Evolutionary conservation across 2,329 filamentous ascomycete genomes (phyloP).

Genomic region (Pestalotiopsis sp.): DNA sequence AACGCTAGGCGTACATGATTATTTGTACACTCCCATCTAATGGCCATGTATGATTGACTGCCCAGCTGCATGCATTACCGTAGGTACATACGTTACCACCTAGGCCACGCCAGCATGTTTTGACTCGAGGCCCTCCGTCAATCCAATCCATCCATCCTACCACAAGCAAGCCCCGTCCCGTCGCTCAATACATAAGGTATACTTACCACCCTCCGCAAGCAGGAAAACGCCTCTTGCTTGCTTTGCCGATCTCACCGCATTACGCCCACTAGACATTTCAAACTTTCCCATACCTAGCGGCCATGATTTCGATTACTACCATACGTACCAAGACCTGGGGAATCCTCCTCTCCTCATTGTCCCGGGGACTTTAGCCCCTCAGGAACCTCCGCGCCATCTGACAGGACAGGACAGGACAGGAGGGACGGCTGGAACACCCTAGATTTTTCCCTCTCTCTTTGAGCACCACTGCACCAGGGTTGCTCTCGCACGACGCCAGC

Average conservation of each 20-base stretch:
- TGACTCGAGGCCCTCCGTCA: not conserved
- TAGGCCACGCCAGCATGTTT: not conserved
- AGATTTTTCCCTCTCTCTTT: not conserved
- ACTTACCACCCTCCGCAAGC: not conserved
- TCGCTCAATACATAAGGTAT: not conserved
- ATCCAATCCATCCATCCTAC: not conserved
- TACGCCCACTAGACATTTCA: not conserved
- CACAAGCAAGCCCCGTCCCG: not conserved
- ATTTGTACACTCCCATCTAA: not conserved
- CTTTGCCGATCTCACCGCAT: constrained; percentile 6
- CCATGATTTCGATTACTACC: constrained; percentile 8
- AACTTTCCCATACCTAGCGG: not conserved
- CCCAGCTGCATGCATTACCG: not conserved
- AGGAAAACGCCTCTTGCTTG: constrained; percentile 1
- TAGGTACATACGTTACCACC: not conserved
- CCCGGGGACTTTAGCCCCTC: constrained; percentile 8
- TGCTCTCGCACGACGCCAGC: constrained; percentile 4
- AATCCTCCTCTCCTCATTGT: not conserved
- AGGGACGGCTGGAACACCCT: not conserved
- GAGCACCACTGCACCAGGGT: constrained; percentile 1
- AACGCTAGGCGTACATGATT: not conserved
- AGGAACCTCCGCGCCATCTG: constrained; percentile 9
- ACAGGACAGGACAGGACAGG: constrained; percentile 8
- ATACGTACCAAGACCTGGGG: not conserved
- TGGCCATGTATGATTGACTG: not conserved